Base-by-base conservation (phyloP, 768 basidiomycete species). In the Phylloporus sp. region DNA sequence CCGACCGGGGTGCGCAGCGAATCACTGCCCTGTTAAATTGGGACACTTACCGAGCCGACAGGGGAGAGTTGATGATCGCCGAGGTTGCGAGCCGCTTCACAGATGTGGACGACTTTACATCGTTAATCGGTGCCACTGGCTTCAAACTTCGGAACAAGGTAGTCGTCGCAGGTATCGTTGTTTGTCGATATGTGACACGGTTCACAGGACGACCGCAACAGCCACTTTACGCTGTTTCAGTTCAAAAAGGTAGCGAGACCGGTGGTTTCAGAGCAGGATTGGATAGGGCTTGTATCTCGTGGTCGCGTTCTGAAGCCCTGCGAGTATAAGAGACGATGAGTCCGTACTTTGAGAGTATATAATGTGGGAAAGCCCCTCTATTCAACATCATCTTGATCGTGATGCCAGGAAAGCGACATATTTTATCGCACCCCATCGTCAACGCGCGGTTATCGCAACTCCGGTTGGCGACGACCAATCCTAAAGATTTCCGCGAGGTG, bases 81-180 rank as follows among this genome's bases (percentile, higher is more conserved):
- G 93, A 96, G 67, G 93, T 94, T 21, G 76, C 89, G 0, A 91
- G 89, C 62, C 81, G 93, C 7, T 87, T 96, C 58, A 74, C 77
- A 3, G 75, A 80, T 43, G 63, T 82, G 6, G 78, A 83, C 36
- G 76, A 77, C 28, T 95, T 96, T 56, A 68, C 75, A 27, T 73
- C 74, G 14, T 62, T 92, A 28, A 66, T 95, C 11, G 61, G 55
- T 21, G 76, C 77, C 3, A 70, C 90, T 42, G 93, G 93, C 5
- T 96, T 94, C 69, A 75, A 74, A 39, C 70, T 89, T 29, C 72
- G 69, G 53, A 73, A 71, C 10, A 90, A 86, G 75, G 91, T 90
- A 59, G 39, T 18, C 18, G 27, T 20, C 32, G 13, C 23, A 26
- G 34, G 36, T 35, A 11, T 48, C 13, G 17, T 33, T 15, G 29